Evolutionary conservation across 805 yeast species (phyloP).

Genomic region (Yarrowia deformans): DNA sequence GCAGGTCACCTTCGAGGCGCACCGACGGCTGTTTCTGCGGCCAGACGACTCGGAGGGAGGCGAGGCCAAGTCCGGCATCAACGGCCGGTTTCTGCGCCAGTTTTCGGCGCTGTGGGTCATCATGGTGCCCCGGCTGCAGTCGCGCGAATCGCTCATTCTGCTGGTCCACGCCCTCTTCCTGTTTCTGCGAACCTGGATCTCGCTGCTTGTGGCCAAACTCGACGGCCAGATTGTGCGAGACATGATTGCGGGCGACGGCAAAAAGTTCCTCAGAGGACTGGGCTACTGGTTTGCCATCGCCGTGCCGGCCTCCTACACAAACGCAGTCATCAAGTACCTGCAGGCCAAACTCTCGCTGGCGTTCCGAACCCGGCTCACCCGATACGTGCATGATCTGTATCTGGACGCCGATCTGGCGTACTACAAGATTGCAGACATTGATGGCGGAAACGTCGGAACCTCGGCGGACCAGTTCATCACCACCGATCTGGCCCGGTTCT

Average conservation of each 20-base stretch:
- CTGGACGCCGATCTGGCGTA: slow-evolving; percentile 81
- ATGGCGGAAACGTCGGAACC: slow-evolving; percentile 60
- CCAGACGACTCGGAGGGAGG: slow-evolving; percentile 38
- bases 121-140: slow-evolving; percentile 74
- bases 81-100: slow-evolving; percentile 75
- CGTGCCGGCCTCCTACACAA: slow-evolving; percentile 90
- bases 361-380: slow-evolving; percentile 80
- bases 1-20: slow-evolving; percentile 48
- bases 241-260: slow-evolving; percentile 80
- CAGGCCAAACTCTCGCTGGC: slow-evolving; percentile 79
- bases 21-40: slow-evolving; percentile 46
- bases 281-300: slow-evolving; percentile 89
- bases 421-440: slow-evolving; percentile 74
- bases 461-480: slow-evolving; percentile 83
- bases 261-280: slow-evolving; percentile 75
- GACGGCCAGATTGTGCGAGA: slow-evolving; percentile 94
- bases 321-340: slow-evolving; percentile 84
- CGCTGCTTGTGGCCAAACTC: slow-evolving; percentile 81
- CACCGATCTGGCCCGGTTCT: slow-evolving; percentile 80
- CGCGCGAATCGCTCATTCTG: slow-evolving; percentile 70
- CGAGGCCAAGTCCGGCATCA: slow-evolving; percentile 49
- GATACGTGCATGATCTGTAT: slow-evolving; percentile 90
- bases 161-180: slow-evolving; percentile 76
- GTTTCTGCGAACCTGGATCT: slow-evolving; percentile 83
- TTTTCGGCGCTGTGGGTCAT: slow-evolving; percentile 78